These are phyloP conservation scores for Helenozyma rhizophorensis DNA, from an alignment of 805 yeast species.

Conservation along the genomic window DNA sequence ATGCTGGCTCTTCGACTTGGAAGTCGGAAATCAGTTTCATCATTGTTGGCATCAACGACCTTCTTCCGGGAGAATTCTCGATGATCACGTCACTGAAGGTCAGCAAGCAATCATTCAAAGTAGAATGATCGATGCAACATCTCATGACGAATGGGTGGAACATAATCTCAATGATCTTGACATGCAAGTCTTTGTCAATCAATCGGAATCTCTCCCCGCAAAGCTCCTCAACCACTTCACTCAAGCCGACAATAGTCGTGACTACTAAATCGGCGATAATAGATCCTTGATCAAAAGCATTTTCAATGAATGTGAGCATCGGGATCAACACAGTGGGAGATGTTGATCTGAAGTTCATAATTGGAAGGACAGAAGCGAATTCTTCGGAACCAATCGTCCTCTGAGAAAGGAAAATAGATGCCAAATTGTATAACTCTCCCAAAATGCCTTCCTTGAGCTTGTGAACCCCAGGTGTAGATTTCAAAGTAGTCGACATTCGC, in stretches of 20 bases:
- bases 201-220: conserved; percentile 57
- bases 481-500: conserved; percentile 18
- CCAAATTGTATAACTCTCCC: conserved; percentile 24
- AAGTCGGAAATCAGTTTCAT: conserved; percentile 43
- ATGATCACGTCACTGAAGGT: conserved; percentile 42
- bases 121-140: conserved; percentile 26
- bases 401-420: conserved; percentile 10
- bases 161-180: conserved; percentile 47
- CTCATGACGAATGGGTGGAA: conserved; percentile 40
- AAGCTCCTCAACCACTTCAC: conserved; percentile 55
- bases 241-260: conserved; percentile 26
- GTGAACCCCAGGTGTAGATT: conserved; percentile 32
- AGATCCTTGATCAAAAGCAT: conserved; percentile 8
- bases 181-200: conserved; percentile 62
- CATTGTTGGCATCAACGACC: conserved; percentile 62
- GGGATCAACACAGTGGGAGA: conserved; percentile 24
- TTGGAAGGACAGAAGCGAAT: conserved; percentile 1
- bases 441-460: conserved; percentile 38
- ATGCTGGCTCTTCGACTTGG: conserved; percentile 27
- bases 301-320: conserved; percentile 17
- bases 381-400: conserved; percentile 2
- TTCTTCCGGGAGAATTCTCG: conserved; percentile 52
- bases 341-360: conserved; percentile 17
- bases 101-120: conserved; percentile 23
- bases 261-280: conserved; percentile 4